Evolutionary conservation across 345 rosid species (phyloP), one percentile per base, ranked within the genome.

Genomic region (Triadica sebifera): DNA sequence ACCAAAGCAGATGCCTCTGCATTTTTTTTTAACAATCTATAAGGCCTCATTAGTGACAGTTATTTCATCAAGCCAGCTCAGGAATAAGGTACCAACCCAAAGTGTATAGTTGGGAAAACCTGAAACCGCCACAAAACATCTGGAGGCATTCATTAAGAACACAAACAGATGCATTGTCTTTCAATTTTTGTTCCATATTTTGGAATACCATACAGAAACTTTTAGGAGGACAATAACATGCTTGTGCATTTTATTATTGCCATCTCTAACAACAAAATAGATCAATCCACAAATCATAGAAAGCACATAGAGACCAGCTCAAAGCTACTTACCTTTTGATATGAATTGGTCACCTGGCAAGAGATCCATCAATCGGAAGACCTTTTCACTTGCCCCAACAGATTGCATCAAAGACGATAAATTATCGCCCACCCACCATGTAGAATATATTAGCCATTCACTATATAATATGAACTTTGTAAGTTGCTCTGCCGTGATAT

Each of bases 381-480:
- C 99, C 81, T 92, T 95, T 86, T 92, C 99, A 73, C 98, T 95
- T 45, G 99, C 99, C 72, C 99, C 99, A 77, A 92, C 88, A 70
- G 99, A 93, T 80, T 95, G 99, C 98, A 95, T 92, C 81, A 95
- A 76, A 57, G 89, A 84, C 37, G 97, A 92, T 80, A 95, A 71
- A 80, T 88, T 94, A 86, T 94, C 99, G 67, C 98, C 98, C 67
- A 89, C 92, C 97, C 94, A 92, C 98, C 98, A 94, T 53, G 98
- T 91, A 71, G 99, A 91, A 79, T 87, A 94, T 75, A 94, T 92
- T 83, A 94, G 85, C 99, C 98, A 92, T 79, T 94, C 99, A 74
- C 98, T 92, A 79, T 94, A 94, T 77, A 94, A 76, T 84, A 94
- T 84, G 82, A 88, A 94, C 86, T 94, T 94, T 1, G 98, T 92